phyloP scores from a whole-genome alignment of 2,329 filamentous ascomycete species.

The Rugonectria rugulosa region DNA sequence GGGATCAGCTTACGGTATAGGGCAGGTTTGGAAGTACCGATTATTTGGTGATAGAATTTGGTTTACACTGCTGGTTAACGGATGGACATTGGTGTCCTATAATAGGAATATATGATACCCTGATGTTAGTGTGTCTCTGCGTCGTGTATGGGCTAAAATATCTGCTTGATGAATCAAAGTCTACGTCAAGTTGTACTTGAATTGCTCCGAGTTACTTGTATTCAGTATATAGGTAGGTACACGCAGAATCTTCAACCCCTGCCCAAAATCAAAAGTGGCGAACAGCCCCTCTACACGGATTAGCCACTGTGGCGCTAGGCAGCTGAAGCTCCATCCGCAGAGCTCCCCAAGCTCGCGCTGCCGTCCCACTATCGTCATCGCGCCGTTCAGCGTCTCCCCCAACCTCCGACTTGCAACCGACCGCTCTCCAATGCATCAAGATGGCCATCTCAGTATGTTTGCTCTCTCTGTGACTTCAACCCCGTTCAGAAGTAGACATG shows the following conservation, averaged over 20 bases:
- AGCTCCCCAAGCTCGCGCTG: slow-evolving; percentile 31
- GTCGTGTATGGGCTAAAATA: too few relatives aligned
- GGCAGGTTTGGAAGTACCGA: slow-evolving; percentile 8
- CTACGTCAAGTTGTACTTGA: too few relatives aligned
- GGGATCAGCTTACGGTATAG: slow-evolving; percentile 21
- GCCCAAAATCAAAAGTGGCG: slow-evolving; percentile 3
- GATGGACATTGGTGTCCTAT: slow-evolving; percentile 27
- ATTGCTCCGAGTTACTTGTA: too few relatives aligned
- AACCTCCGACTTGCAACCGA: slow-evolving; percentile 26
- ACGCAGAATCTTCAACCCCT: not conserved
- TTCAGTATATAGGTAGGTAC: too few relatives aligned
- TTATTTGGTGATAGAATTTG: slow-evolving; percentile 33
- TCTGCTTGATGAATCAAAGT: too few relatives aligned
- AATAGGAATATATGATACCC: slow-evolving; percentile 43
- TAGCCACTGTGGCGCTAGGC: slow-evolving; percentile 39
- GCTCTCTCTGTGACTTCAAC: not conserved
- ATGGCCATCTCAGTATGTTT: slow-evolving; percentile 46
- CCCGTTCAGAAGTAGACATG: accelerated
- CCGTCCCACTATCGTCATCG: slow-evolving; percentile 45
- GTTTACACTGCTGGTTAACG: slow-evolving; percentile 29
- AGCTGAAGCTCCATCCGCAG: slow-evolving; percentile 30
- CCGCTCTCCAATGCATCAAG: slow-evolving; percentile 39
- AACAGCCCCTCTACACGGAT: slow-evolving; percentile 7
- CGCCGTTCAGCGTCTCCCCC: slow-evolving; percentile 29
- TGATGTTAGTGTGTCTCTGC: slow-evolving; percentile 18